These are phyloP conservation scores for Mediolabrus comicus DNA, from an alignment of 108 stramenopile genomes.

Conservation along the genomic window DNA sequence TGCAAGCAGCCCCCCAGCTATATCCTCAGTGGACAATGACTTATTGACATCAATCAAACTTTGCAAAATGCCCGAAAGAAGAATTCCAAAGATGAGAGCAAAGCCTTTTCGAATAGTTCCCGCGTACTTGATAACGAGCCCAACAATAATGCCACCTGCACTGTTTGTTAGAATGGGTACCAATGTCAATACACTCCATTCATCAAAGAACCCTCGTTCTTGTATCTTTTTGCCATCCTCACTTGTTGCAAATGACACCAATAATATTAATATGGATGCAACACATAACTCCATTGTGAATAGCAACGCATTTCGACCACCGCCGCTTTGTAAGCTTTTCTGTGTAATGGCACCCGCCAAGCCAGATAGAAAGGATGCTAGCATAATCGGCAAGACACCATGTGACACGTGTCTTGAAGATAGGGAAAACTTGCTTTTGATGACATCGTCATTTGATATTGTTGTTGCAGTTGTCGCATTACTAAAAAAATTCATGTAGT, in stretches of 20 bases:
- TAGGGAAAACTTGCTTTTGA: slow-evolving; percentile 10
- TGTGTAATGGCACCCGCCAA: slow-evolving; percentile 90
- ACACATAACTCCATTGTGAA: slow-evolving; percentile 90
- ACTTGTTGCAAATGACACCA: slow-evolving; percentile 45
- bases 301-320: slow-evolving; percentile 77
- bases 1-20: slow-evolving; percentile 70
- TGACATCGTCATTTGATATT: background rate
- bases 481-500: slow-evolving; percentile 5
- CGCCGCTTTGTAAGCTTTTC: slow-evolving; percentile 71
- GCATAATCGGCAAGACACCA: slow-evolving; percentile 78
- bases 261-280: slow-evolving; percentile 56
- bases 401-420: slow-evolving; percentile 57
- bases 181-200: slow-evolving; percentile 72
- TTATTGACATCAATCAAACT: slow-evolving; percentile 28
- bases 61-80: slow-evolving; percentile 74
- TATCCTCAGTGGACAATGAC: slow-evolving; percentile 58
- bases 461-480: background rate
- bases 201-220: slow-evolving; percentile 70
- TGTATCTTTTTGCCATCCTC: slow-evolving; percentile 62
- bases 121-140: slow-evolving; percentile 91
- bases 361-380: slow-evolving; percentile 87
- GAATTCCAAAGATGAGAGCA: slow-evolving; percentile 86
- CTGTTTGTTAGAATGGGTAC: slow-evolving; percentile 88
- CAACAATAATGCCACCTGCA: slow-evolving; percentile 90
- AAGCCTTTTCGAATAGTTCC: slow-evolving; percentile 92